Evolutionary conservation across 345 rosid genomes (phyloP).

Genomic region (Boechera divaricarpa): DNA sequence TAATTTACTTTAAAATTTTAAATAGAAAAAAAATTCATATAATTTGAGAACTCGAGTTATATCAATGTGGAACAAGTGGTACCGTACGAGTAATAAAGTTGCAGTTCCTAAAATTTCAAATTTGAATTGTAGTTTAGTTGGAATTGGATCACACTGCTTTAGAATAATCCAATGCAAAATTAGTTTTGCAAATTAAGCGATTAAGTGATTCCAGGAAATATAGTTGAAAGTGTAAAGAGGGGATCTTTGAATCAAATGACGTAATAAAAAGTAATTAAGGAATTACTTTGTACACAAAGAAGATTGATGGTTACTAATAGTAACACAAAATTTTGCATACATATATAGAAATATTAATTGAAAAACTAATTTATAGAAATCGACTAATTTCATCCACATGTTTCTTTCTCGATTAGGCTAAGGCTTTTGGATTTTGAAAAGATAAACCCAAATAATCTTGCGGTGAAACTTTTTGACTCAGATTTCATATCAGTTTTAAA

Average conservation of each 20-base stretch:
- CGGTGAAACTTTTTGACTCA: not conserved
- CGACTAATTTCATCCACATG: not conserved
- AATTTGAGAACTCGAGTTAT: not conserved
- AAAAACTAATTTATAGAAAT: not conserved
- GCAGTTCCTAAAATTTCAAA: constrained; percentile 14
- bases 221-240: not conserved
- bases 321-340: not conserved
- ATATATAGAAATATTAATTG: not conserved
- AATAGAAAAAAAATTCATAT: not conserved
- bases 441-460: not conserved
- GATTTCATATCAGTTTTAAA: not conserved
- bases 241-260: not conserved
- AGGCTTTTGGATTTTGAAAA: not conserved
- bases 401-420: not conserved
- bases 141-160: not conserved
- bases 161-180: constrained; percentile 3
- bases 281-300: not conserved
- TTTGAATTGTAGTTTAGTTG: constrained; percentile 21
- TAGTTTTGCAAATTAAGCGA: constrained; percentile 21
- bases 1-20: not conserved
- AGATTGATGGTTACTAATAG: not conserved
- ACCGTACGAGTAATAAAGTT: constrained; percentile 25
- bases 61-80: constrained; percentile 11
- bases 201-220: constrained; percentile 1
- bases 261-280: not conserved